Evolutionary conservation across 1,284 basidiomycete species (phyloP), one percentile per base, ranked within the genome.

Genomic region (Apiotrichum mycotoxinovorans): DNA sequence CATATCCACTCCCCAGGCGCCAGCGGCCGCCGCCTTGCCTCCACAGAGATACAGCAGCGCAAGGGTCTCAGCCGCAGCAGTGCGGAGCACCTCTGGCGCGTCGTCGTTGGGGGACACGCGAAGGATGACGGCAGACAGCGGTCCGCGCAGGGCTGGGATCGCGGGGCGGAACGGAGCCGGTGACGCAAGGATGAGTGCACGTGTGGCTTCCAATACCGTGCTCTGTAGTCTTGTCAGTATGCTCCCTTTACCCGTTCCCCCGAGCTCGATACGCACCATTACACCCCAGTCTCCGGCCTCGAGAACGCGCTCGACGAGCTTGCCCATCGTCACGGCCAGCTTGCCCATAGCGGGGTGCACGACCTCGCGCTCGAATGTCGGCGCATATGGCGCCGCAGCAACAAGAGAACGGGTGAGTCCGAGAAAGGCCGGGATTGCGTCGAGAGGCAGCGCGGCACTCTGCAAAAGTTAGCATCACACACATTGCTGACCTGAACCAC

Each of bases 281-380:
- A 60, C 55, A 14, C 51, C 51, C 66, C 64, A 68, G 7, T 68
- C 63, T 23, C 49, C 35, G 2, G 66, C 60, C 10, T 57, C 52
- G 12, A 62, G 20, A 18, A 53, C 25, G 9, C 70, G 52, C 51
- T 73, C 66, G 43, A 73, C 50, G 2, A 72, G 58, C 30, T 63
- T 68, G 25, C 62, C 58, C 15, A 73, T 44, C 2, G 67, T 66
- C 2, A 71, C 66, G 11, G 71, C 64, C 17, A 73, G 57, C 61
- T 75, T 77, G 47, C 71, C 72, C 63, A 74, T 71, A 20, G 72
- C 62, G 11, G 75, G 75, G 35, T 71, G 68, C 26, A 73, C 61
- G 1, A 66, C 64, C 51, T 75, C 73, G 26, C 75, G 58, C 58
- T 74, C 71, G 54, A 75, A 75, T 4, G 69, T 63, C 0, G 75